Evolutionary conservation across 164 flowering plant species (phyloP), one percentile per base, ranked within the genome.

Genomic region (Brasenia schreberi): DNA sequence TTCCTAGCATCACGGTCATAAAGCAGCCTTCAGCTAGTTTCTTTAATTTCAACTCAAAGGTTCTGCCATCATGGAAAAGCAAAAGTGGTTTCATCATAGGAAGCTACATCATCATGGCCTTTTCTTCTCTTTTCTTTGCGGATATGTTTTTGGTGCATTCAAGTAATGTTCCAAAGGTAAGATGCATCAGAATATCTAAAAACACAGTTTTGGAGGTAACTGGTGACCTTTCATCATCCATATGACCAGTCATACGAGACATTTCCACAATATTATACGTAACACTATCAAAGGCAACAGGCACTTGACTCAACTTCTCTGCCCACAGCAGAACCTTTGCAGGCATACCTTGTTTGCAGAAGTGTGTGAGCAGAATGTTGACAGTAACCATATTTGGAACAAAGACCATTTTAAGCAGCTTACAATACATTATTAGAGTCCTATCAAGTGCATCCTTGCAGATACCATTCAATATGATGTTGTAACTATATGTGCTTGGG

Each of bases 381-480:
- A 70, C 71, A 5, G 99, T 88, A 45, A 86, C 83, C 23, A 82
- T 73, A 78, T 94, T 84, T 18, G 99, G 96, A 69, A 83, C 72
- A 74, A 91, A 91, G 17, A 83, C 86, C 82, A 88, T 82, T 84
- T 91, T 94, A 67, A 91, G 84, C 78, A 94, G 75, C 70, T 87
- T 91, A 56, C 85, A 93, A 43, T 87, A 74, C 65, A 94, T 62
- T 59, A 85, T 81, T 86, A 82, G 78, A 67, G 97, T 91, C 64
- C 80, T 86, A 59, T 89, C 93, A 33, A 88, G 76, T 63, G 83
- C 74, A 71, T 86, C 95, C 74, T 75, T 64, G 70, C 96, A 94
- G 67, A 84, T 71, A 68, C 82, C 95, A 74, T 79, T 87, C 72
- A 94, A 59, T 81, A 91, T 71, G 43, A 85, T 89, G 78, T 91